A percentile compares a stretch with the other conserved stretches of the same genome.
Conservation (phyloP, 2,329 filamentous ascomycete species). For the Fusarium transvaalense region DNA sequence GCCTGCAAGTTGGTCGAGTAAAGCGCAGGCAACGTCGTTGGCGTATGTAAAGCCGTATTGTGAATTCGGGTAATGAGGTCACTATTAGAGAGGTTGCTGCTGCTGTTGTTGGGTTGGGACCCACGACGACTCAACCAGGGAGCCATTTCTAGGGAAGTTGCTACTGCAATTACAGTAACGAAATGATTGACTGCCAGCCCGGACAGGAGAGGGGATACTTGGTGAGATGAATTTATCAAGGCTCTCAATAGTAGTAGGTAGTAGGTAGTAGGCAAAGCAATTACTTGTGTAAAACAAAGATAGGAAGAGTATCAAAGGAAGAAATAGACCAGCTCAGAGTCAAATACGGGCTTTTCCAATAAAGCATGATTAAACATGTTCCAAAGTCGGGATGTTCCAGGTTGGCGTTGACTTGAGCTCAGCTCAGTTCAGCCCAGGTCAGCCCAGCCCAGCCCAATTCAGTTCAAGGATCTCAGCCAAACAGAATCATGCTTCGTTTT, state of each 20-base stretch:
- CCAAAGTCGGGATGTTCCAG: conserved; percentile 27
- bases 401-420: conserved; percentile 17
- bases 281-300: not conserved
- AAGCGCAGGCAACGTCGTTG: conserved; percentile 46
- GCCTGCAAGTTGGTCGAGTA: conserved; percentile 27
- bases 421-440: conserved; percentile 21
- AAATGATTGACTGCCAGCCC: not conserved
- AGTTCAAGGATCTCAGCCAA: conserved; percentile 14
- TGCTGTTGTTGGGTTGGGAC: conserved; percentile 46
- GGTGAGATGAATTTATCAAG: not conserved
- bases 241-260: not conserved
- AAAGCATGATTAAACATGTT: conserved; percentile 32
- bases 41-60: conserved; percentile 52
- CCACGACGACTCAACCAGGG: conserved; percentile 50
- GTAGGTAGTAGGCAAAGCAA: not conserved
- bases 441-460: conserved; percentile 18
- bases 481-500: conserved; percentile 19
- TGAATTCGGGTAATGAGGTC: conserved; percentile 56
- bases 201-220: conserved; percentile 19
- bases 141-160: conserved; percentile 50
- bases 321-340: conserved; percentile 4
- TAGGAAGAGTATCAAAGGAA: not conserved
- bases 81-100: conserved; percentile 32
- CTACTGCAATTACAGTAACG: conserved; percentile 17
- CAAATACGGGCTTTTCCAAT: conserved; percentile 14